Conservation (phyloP, 495 filamentous ascomycete genomes). For the Annulohypoxylon maeteangense region DNA sequence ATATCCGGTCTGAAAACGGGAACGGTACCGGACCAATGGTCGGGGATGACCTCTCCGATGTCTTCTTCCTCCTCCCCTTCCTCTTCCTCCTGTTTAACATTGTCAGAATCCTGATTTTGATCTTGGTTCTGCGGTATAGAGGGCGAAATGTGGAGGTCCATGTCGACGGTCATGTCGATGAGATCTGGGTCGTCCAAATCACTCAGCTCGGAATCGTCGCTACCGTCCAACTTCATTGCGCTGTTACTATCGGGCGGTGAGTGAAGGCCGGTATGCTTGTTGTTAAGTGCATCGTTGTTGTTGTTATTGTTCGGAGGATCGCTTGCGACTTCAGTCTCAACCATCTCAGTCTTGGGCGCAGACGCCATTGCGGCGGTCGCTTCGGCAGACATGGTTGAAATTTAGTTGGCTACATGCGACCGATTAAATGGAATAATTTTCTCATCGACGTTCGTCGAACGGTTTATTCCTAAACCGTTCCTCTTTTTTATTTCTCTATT, state of each 20-base stretch:
- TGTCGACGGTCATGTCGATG: conserved; percentile 48
- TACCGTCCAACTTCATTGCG: conserved; percentile 60
- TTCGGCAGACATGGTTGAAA: conserved; percentile 47
- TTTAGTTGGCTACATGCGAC: conserved; percentile 48
- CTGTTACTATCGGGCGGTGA: conserved; percentile 64
- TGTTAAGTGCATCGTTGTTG: conserved; percentile 28
- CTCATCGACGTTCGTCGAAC: conserved; percentile 22
- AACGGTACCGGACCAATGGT: conserved; percentile 89
- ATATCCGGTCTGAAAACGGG: conserved; percentile 96
- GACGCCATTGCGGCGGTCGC: conserved; percentile 46
- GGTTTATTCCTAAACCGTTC: not conserved
- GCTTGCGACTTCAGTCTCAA: conserved; percentile 36
- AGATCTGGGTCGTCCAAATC: conserved; percentile 60
- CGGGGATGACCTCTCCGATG: conserved; percentile 78
- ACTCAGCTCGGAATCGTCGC: conserved; percentile 66
- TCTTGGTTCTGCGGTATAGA: conserved; percentile 21
- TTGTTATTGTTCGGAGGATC: no score
- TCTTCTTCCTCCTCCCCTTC: conserved; percentile 69
- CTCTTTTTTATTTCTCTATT: conserved; percentile 2
- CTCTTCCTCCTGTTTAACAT: conserved; percentile 47
- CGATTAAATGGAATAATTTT: conserved; percentile 27
- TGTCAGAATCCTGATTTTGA: conserved; percentile 12
- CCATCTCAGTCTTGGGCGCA: conserved; percentile 37
- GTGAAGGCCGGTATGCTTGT: conserved; percentile 56
- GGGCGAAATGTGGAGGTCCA: conserved; percentile 46